These are phyloP conservation scores for Trichoderma harzianum DNA, from an alignment of 2,329 filamentous ascomycete species.

Conservation along the genomic window DNA sequence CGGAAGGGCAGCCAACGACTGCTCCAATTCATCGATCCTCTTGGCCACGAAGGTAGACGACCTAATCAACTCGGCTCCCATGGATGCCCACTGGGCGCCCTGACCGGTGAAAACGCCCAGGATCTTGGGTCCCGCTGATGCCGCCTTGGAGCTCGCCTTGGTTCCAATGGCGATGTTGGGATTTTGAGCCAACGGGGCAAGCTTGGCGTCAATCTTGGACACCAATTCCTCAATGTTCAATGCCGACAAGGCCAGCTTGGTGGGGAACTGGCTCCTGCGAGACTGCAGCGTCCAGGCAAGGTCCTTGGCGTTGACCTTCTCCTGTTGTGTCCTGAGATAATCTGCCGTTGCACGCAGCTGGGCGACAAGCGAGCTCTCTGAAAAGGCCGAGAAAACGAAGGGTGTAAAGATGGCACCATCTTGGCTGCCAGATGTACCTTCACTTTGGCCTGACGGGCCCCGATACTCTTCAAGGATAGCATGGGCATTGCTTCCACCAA, in stretches of 20 bases:
- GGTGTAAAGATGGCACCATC: neutral
- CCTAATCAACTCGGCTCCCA: conserved; percentile 26
- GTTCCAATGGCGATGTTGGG: too few relatives aligned
- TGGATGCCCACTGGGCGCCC: conserved; percentile 18
- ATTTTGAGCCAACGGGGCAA: too few relatives aligned
- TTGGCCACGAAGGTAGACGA: neutral
- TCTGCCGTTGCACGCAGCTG: conserved; percentile 21
- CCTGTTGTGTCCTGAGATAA: conserved; percentile 29
- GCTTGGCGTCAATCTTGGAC: too few relatives aligned
- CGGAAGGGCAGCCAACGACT: neutral
- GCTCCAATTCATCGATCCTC: neutral
- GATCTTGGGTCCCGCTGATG: too few relatives aligned
- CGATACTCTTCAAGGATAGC: neutral
- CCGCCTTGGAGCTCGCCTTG: too few relatives aligned
- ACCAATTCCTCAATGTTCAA: neutral
- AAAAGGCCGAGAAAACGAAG: conserved; percentile 13
- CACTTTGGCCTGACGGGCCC: neutral
- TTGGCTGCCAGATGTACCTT: too few relatives aligned
- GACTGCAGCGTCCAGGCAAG: conserved; percentile 1
- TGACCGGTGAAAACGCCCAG: too few relatives aligned
- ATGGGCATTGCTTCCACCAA: too few relatives aligned
- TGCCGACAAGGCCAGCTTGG: neutral
- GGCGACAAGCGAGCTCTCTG: neutral
- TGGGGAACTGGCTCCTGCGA: neutral
- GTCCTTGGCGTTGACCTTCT: neutral